phyloP scores from a whole-genome alignment of 1,284 basidiomycete species.

The Xanthoconium separans region DNA sequence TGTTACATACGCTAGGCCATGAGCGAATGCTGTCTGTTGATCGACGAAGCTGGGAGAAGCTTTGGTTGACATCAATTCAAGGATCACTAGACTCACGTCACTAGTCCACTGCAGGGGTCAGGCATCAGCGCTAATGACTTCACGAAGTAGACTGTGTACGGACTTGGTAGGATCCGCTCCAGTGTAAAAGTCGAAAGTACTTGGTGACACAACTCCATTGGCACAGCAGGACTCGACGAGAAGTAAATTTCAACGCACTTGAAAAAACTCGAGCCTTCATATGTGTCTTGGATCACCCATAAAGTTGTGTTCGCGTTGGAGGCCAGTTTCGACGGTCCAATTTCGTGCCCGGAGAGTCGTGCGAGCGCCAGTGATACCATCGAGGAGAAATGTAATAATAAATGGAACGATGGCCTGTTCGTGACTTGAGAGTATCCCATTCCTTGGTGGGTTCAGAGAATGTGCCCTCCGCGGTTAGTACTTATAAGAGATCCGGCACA shows the following conservation, averaged over 20 bases:
- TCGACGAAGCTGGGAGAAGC: slow-evolving; percentile 49
- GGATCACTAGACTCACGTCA: slow-evolving; percentile 45
- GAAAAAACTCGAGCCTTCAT: slow-evolving; percentile 52
- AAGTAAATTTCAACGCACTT: slow-evolving; percentile 41
- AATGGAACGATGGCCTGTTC: slow-evolving; percentile 9
- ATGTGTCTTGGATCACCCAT: slow-evolving; percentile 58
- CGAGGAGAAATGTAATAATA: slow-evolving; percentile 15
- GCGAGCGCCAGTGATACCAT: slow-evolving; percentile 15
- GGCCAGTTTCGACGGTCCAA: slow-evolving; percentile 19
- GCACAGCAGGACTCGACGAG: neutral
- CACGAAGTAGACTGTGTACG: slow-evolving; percentile 1
- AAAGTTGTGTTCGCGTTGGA: slow-evolving; percentile 47
- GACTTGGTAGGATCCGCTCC: slow-evolving; percentile 63
- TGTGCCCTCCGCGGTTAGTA: neutral
- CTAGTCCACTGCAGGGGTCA: slow-evolving; percentile 48
- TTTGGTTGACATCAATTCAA: slow-evolving; percentile 2
- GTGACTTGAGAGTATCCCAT: slow-evolving; percentile 17
- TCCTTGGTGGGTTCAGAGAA: slow-evolving; percentile 7
- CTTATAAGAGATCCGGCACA: neutral
- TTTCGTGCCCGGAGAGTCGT: slow-evolving; percentile 3
- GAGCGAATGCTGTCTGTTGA: slow-evolving; percentile 43
- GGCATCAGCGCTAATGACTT: slow-evolving; percentile 13
- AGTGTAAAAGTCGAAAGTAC: slow-evolving; percentile 59
- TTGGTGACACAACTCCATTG: slow-evolving; percentile 28
- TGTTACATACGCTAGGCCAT: slow-evolving; percentile 51